These are phyloP conservation scores for Paraphaeosphaeria sporulosa DNA, from an alignment of 2,329 filamentous ascomycete species.

Conservation along the genomic window DNA sequence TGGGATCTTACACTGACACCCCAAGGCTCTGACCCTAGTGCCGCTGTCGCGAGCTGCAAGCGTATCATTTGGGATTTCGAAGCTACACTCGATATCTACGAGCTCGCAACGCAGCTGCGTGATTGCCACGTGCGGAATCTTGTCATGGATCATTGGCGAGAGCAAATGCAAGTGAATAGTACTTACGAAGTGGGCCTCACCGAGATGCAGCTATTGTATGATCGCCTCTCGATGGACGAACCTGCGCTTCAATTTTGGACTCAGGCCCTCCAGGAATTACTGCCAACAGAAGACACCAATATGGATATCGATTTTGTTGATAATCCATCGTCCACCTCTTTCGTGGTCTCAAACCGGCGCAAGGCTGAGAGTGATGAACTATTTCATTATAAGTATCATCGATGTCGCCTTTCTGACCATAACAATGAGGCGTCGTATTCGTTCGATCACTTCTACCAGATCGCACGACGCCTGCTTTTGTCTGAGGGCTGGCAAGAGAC, in stretches of 20 bases:
- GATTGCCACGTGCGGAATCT: slow-evolving; percentile 3
- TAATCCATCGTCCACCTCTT: not conserved
- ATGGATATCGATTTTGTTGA: not conserved
- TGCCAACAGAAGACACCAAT: not conserved
- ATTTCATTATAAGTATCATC: not conserved
- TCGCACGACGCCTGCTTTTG: not conserved
- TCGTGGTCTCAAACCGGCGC: not conserved
- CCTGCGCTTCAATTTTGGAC: not conserved
- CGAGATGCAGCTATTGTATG: not conserved
- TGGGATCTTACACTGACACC: not conserved
- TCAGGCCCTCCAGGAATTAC: not conserved
- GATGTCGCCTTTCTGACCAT: not conserved
- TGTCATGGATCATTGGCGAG: not conserved
- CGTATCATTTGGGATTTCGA: not conserved
- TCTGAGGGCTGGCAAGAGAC: not conserved
- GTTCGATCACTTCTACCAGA: not conserved
- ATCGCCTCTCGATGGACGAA: not conserved
- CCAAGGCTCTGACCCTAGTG: not conserved
- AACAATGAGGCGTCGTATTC: not conserved
- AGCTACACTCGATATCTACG: not conserved
- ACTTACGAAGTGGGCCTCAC: not conserved
- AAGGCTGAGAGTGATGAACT: not conserved
- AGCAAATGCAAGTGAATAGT: not conserved
- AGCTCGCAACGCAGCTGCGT: slow-evolving; percentile 4
- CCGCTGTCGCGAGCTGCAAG: not conserved